Evolutionary conservation across 108 stramenopile species (phyloP), one percentile per base, ranked within the genome.

Genomic region (Aurantiochytrium sp.): DNA sequence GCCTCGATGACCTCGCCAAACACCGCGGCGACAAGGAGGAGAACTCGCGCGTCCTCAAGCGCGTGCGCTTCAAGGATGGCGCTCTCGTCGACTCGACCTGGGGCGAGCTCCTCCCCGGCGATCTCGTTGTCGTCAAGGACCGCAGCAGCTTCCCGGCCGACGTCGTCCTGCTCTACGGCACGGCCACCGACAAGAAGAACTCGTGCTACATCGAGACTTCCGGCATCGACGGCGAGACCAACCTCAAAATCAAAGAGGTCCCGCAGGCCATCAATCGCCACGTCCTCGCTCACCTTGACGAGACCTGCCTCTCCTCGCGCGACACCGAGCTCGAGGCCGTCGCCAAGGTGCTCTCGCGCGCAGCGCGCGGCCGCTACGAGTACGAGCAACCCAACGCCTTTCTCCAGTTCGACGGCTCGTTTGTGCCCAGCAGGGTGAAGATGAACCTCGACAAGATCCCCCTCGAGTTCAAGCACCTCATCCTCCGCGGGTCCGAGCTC

Each of bases 211-310:
- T 99, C 68, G 97, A 97, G 92, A 99, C 98, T 17, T 93, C 93
- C 59, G 96, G 96, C 86, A 97, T 99, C 52, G 98, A 99, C 87
- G 98, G 98, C 39, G 98, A 99, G 91, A 99, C 98, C 24, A 98
- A 99, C 69, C 91, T 99, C 55, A 99, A 99, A 88, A 93, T 96
- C 54, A 89, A 59, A 45, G 37, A 48, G 17, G 87, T 22, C n/a
- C 85, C 85, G 30, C 8, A 8, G 27, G 22, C 59, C 12, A 65
- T 65, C 24, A 65, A 65, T 19, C 87, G 32, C 41, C n/a, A 10
- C 48, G 39, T 87, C n/a, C 55, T 85, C 73, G 30, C 6, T 12
- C 73, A 81, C 42, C 73, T 81, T 12, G 45, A 81, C 3, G 73
- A 81, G 42, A 27, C 73, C 45, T 48, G 39, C 42, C 73, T 41